These are phyloP conservation scores for Hericium coralloides DNA, from an alignment of 768 basidiomycete species.

Conservation along the genomic window DNA sequence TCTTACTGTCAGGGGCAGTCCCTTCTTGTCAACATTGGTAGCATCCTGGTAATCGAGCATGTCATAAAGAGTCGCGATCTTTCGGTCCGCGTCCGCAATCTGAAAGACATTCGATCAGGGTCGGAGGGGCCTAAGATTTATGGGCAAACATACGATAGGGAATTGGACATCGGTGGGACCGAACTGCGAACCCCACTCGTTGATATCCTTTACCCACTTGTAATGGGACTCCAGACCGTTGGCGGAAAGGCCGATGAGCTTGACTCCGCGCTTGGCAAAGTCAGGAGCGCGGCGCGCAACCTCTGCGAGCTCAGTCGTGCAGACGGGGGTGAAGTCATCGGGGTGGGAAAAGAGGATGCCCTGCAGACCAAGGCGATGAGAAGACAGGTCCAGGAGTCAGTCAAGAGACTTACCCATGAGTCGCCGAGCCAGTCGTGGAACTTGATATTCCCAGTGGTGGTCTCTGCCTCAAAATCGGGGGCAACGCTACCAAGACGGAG, in stretches of 20 bases:
- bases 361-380: conserved; percentile 26
- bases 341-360: conserved; percentile 92
- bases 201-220: conserved; percentile 86
- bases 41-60: conserved; percentile 96
- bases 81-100: conserved; percentile 91
- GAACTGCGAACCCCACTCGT: conserved; percentile 45
- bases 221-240: conserved; percentile 81
- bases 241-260: conserved; percentile 90
- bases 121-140: not conserved
- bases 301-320: conserved; percentile 96
- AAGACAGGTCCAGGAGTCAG: not conserved
- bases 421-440: conserved; percentile 91
- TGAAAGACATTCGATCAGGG: conserved; percentile 19
- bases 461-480: conserved; percentile 87
- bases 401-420: conserved; percentile 58
- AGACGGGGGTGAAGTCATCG: conserved; percentile 87
- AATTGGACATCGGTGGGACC: conserved; percentile 69
- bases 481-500: conserved; percentile 83
- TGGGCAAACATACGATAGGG: conserved; percentile 65
- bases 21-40: conserved; percentile 79
- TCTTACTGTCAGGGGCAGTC: conserved; percentile 84
- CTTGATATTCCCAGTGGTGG: conserved; percentile 78
- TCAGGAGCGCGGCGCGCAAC: conserved; percentile 82
- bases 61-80: conserved; percentile 80
- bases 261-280: conserved; percentile 82